phyloP scores from a whole-genome alignment of 345 rosid genomes.

The Euphorbia tirucalli region DNA sequence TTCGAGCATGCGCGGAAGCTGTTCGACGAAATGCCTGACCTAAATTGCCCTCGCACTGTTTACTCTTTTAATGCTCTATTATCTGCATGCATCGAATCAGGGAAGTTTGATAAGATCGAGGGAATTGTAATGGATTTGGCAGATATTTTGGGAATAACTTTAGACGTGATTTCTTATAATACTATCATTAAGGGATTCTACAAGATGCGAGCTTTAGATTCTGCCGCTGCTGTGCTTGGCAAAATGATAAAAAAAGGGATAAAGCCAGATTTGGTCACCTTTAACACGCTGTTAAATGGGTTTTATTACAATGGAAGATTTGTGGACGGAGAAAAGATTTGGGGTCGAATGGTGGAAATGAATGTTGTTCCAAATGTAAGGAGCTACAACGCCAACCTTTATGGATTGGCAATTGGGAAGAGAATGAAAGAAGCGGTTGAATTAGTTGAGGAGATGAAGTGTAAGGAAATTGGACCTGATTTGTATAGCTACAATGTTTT shows the following conservation, averaged over 20 bases:
- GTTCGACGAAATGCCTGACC: not conserved
- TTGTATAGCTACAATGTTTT: slow-evolving; percentile 52
- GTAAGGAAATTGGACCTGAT: slow-evolving; percentile 42
- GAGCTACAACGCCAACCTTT: slow-evolving; percentile 57
- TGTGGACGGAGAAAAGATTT: slow-evolving; percentile 44
- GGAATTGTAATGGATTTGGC: slow-evolving; percentile 50
- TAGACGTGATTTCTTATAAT: slow-evolving; percentile 54
- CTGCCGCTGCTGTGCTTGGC: slow-evolving; percentile 41
- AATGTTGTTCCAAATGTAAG: slow-evolving; percentile 42
- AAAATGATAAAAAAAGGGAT: slow-evolving; percentile 65
- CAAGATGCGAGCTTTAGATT: slow-evolving; percentile 47
- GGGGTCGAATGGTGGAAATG: slow-evolving; percentile 41
- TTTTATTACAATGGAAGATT: slow-evolving; percentile 42
- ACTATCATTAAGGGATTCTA: slow-evolving; percentile 58
- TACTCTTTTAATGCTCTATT: not conserved
- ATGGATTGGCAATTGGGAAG: slow-evolving; percentile 45
- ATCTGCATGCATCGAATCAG: not conserved
- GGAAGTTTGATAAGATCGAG: slow-evolving; percentile 46
- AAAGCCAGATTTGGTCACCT: slow-evolving; percentile 47
- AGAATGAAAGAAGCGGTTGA: slow-evolving; percentile 44
- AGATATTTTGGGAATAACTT: slow-evolving; percentile 41
- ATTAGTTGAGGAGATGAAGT: slow-evolving; percentile 42
- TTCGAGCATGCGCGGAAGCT: not conserved
- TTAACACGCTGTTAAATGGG: slow-evolving; percentile 47
- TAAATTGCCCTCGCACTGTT: not conserved